A percentile compares a stretch with the other conserved stretches of the same genome.
Evolutionary conservation across 805 yeast genomes (phyloP).

Genomic region (Lipomyces spencermartinsiae): DNA sequence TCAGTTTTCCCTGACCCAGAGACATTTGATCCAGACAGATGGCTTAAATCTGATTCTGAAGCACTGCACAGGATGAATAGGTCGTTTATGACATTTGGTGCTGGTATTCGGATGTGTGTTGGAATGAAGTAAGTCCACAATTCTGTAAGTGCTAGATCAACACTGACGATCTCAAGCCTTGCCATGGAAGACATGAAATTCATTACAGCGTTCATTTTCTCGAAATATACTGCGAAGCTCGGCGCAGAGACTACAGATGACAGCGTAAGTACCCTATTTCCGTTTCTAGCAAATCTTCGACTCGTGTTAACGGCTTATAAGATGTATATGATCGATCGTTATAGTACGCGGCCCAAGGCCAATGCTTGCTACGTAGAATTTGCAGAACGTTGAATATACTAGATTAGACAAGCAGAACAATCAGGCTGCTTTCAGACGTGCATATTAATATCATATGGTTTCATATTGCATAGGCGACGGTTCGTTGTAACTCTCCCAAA

Average conservation of each 20-base stretch:
- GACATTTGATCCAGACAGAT: slow-evolving; percentile 63
- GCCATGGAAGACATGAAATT: slow-evolving; percentile 72
- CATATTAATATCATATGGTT: not conserved
- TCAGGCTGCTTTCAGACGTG: not conserved
- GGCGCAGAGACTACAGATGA: not conserved
- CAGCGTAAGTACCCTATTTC: not conserved
- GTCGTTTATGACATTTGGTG: slow-evolving; percentile 71
- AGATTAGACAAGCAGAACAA: not conserved
- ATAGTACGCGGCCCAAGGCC: slow-evolving; percentile 1
- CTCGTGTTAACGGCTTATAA: not conserved
- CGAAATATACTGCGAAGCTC: slow-evolving; percentile 27
- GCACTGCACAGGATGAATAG: slow-evolving; percentile 54
- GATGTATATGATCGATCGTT: slow-evolving; percentile 7
- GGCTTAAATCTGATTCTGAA: slow-evolving; percentile 51
- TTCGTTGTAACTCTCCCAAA: not conserved
- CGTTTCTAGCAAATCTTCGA: not conserved
- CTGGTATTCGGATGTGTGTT: slow-evolving; percentile 75
- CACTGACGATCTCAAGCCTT: not conserved
- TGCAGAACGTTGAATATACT: not conserved
- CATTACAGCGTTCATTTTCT: slow-evolving; percentile 58
- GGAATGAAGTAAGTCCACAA: slow-evolving; percentile 53
- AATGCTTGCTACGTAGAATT: slow-evolving; percentile 3
- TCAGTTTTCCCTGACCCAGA: slow-evolving; percentile 59
- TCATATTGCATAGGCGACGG: not conserved
- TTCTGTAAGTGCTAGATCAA: not conserved